Base-by-base conservation (phyloP, 257 asterid genomes). In the Rehmannia glutinosa region DNA sequence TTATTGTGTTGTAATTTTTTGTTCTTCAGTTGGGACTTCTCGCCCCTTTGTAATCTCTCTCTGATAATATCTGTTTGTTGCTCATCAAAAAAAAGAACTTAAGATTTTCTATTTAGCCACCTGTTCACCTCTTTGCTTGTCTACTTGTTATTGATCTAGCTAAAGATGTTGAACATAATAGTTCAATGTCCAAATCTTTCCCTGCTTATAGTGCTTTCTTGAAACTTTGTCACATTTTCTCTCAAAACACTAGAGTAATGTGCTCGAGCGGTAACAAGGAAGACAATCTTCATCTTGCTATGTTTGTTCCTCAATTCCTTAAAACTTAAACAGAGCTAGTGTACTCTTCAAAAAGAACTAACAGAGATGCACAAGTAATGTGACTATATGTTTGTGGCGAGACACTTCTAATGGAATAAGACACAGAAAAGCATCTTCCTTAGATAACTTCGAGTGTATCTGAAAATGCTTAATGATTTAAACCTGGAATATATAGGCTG, bases 391-490 rank as follows among this genome's bases (percentile, higher is more conserved):
- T n/a, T 66, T 66, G 41, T 54, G 63, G 16, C 46, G 21, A 2
- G 11, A 41, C 15, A 39, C 25, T 38, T 41, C 32, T 53, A n/a
- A 50, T 66, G 67, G 66, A 45, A 51, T 20, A 35, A 66, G 16
- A 41, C 10, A 62, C 42, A 46, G 47, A 38, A 21, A 27, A 10
- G 6, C 30, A 27, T 68, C 46, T 5, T 63, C 17, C 7, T 25
- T 23, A 33, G 36, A 56, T 35, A 56, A 7, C 55, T 42, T 68
- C 25, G 49, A 68, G 49, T 6, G 9, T 30, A n/a, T n/a, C n/a
- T 33, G 28, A 43, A 32, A 68, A 8, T 68, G 58, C 25, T 68
- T 56, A 32, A 42, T 17, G 19, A 68, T 43, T 56, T 43, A 50
- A 35, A 19, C 67, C 28, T 32, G 59, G 25, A 30, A 23, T 21